Evolutionary conservation across 768 basidiomycete species (phyloP).

Genomic region (Tephrocybe sp.): DNA sequence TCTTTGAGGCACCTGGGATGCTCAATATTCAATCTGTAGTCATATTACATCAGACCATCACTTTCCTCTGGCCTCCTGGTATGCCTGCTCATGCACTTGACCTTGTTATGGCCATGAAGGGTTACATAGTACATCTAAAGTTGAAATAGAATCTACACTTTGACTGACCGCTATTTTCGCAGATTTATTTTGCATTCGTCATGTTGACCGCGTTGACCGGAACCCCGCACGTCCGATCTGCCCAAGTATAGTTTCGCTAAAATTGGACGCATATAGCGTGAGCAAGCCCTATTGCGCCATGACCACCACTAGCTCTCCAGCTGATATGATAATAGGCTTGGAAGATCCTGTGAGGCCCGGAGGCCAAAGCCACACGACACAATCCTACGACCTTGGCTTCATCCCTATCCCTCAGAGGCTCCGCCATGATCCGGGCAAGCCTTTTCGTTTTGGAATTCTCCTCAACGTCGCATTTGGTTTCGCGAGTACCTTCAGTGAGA

Average conservation of each 20-base stretch:
- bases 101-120: too few relatives aligned
- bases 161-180: too few relatives aligned
- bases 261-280: not conserved
- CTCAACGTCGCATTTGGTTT: conserved; percentile 61
- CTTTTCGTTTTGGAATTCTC: conserved; percentile 51
- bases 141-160: too few relatives aligned
- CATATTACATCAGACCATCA: too few relatives aligned
- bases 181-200: too few relatives aligned
- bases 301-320: not conserved
- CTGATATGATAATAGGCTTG: not conserved
- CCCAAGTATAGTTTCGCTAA: not conserved
- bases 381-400: conserved; percentile 50
- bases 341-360: not conserved
- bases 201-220: too few relatives aligned
- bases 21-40: too few relatives aligned
- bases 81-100: too few relatives aligned
- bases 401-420: conserved; percentile 61
- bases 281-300: not conserved
- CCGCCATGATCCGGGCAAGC: conserved; percentile 48
- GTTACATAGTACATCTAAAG: too few relatives aligned
- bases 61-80: too few relatives aligned
- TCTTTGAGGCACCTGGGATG: too few relatives aligned
- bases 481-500: conserved; percentile 53
- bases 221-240: not conserved
- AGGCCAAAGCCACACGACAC: conserved; percentile 13